A percentile compares a stretch with the other conserved stretches of the same genome.
Conservation (phyloP, 352 stramenopile genomes). For the Thalassiosira pacifica region DNA sequence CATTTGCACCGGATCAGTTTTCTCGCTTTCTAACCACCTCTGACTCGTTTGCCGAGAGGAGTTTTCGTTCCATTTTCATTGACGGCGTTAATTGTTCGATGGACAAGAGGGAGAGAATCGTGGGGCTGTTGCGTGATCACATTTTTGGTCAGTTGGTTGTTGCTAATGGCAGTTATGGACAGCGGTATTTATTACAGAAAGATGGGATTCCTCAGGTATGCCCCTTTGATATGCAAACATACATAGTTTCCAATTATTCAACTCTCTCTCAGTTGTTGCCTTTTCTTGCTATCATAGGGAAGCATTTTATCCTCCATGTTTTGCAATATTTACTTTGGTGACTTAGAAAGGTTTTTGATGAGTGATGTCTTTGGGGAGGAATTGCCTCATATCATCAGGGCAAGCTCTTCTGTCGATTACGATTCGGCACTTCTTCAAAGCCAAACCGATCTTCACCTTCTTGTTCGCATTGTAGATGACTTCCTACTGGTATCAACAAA, state of each 20-base stretch:
- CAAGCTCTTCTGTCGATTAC: conserved; percentile 21
- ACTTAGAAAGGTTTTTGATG: conserved; percentile 71
- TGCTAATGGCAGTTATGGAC: conserved; percentile 58
- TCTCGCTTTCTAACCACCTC: conserved; percentile 3
- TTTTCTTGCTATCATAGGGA: conserved; percentile 57
- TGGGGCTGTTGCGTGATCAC: conserved; percentile 75
- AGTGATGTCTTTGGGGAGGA: conserved; percentile 55
- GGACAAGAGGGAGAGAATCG: conserved; percentile 61
- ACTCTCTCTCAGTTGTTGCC: background rate
- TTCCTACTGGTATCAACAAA: conserved; percentile 80
- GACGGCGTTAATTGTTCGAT: conserved; percentile 65
- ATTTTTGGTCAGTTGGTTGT: conserved; percentile 74
- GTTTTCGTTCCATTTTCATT: conserved; percentile 68
- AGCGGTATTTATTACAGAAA: conserved; percentile 72
- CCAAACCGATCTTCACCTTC: conserved; percentile 52
- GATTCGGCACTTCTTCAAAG: conserved; percentile 37
- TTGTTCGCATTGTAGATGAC: conserved; percentile 83
- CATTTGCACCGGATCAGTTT: conserved; percentile 39
- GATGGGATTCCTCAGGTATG: conserved; percentile 75
- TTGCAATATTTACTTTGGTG: conserved; percentile 86
- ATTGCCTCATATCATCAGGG: conserved; percentile 45
- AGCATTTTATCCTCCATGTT: conserved; percentile 82
- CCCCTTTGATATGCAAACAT: background rate
- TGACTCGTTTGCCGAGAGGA: conserved; percentile 28
- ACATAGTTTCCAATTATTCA: conserved; percentile 14